Base-by-base conservation (phyloP, 371 early-diverging fungal species). In the Syncephalastrum monosporum region DNA sequence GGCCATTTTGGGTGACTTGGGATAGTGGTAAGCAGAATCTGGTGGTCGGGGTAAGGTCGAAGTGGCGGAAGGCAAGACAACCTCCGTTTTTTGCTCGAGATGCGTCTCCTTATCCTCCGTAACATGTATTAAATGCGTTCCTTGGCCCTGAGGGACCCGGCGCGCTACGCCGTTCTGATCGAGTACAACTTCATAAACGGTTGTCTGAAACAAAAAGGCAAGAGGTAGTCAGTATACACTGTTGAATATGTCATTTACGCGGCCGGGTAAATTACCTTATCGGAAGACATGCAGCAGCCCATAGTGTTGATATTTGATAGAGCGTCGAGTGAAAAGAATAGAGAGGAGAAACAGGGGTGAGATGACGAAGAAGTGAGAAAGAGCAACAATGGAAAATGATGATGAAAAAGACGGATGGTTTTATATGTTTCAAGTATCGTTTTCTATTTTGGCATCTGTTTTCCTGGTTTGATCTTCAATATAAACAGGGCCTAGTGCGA, bases 121-220 rank as follows among this genome's bases (percentile, higher is more conserved):
- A 23, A 72, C 63, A 55, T 72, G 68, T 47, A 75, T 75, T 47
- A 68, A 55, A 49, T 75, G 75, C 5, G 75, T 75, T 13, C 75
- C 75, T 65, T 72, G 64, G 14, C 75, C 75, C 27, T 65, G 64
- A 2, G 68, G 68, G 19, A 75, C 75, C 44, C 75, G 63, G 5
- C 66, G 69, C 38, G 75, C 75, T 7, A 75, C 70, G 24, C 75
- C 75, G 23, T 69, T 47, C 8, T 68, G 55, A 66, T 75, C 75
- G 51, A 75, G 56, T 21, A 55, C 61, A 38, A 75, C 75, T 68
- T 75, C 75, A 60, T 72, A 68, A 16, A 75, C 64, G 19, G 70
- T 68, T 33, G 68, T 66, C 75, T 75, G 24, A 23, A 42, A 29
- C 42, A 55, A 45, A 55, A 55, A 55, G 23, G n/a, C 14, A 52